Evolutionary conservation across 1,284 basidiomycete genomes (phyloP), one percentile per base, ranked within the genome.

Genomic region (Leccinum subrobustum): DNA sequence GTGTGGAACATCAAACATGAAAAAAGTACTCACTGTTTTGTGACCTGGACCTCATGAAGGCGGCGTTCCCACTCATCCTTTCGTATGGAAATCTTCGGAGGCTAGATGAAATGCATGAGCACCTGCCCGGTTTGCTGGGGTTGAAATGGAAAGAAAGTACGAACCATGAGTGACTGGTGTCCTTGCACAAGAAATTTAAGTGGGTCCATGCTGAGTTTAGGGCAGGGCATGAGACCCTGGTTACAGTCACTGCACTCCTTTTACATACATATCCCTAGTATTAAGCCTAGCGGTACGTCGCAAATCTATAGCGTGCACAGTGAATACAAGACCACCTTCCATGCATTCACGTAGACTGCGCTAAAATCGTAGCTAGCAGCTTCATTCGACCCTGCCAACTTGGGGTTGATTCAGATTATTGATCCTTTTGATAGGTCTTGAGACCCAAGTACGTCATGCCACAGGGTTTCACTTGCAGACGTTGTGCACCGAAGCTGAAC

Each of bases 51-150:
- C 63, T 89, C 88, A 70, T 89, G 87, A 44, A 92, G 78, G 27
- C 86, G 83, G 44, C 80, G 80, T 67, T 91, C 87, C 89, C 89
- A 91, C 76, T 91, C 89, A 68, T 89, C 87, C 65, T 83, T 83
- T 39, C 81, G 78, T 64, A 91, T 85, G n/a, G 73, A 69, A 27
- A 78, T 77, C 75, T 87, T 88, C 44, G 79, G 77, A 65, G 71
- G 67, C 73, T 76, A 63, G 35, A 57, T 29, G 18, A 39, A 16
- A 48, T 25, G 47, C 33, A 47, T 66, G 6, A 67, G 58, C 1
- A 56, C 52, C 18, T 50, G 16, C 42, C 42, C 16, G n/a, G 16
- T n/a, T 27, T 20, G 27, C 50, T 33, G 39, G 27, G 7, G 27
- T 52, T 23, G 37, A 33, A 54, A 44, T 35, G 6, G 52, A 56